Percentiles rank a stretch among this genome's conserved stretches.
These are phyloP conservation scores for Tausonia pullulans DNA, from an alignment of 1,284 basidiomycete genomes.

Conservation along the genomic window DNA sequence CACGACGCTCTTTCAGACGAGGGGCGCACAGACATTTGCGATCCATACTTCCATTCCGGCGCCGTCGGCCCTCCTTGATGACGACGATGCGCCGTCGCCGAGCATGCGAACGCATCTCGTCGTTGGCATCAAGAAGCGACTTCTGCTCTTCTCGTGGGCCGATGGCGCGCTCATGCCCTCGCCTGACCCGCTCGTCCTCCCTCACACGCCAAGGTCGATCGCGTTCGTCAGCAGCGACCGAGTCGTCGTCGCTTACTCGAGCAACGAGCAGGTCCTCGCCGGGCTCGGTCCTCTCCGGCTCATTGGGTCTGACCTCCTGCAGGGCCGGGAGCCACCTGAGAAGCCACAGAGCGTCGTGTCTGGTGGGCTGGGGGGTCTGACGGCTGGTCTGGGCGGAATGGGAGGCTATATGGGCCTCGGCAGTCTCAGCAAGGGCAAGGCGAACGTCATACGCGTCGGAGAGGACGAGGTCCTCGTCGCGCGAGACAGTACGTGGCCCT, in stretches of 20 bases:
- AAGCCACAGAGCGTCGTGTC: no score
- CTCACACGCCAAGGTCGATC: conserved; percentile 62
- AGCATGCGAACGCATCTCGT: conserved; percentile 55
- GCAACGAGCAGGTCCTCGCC: conserved; percentile 63
- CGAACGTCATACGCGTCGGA: conserved; percentile 53
- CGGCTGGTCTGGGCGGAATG: conserved; percentile 47
- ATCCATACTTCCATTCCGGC: conserved; percentile 49
- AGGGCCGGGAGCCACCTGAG: neutral
- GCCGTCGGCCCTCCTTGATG: conserved; percentile 17
- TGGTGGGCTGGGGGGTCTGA: conserved; percentile 10
- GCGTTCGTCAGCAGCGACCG: conserved; percentile 53
- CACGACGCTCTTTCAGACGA: conserved; percentile 57
- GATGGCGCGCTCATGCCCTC: conserved; percentile 53
- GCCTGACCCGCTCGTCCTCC: conserved; percentile 42
- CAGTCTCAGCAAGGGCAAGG: conserved; percentile 35
- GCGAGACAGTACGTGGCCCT: conserved; percentile 58
- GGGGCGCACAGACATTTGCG: conserved; percentile 69
- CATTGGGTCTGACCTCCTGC: conserved; percentile 27
- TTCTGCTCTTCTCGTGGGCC: conserved; percentile 76
- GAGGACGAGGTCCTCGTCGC: conserved; percentile 62
- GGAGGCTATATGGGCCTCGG: conserved; percentile 83
- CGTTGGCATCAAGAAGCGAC: conserved; percentile 73
- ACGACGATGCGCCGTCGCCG: conserved; percentile 8
- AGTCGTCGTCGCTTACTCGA: conserved; percentile 64
- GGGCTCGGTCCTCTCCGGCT: conserved; percentile 49